Evolutionary conservation across 768 basidiomycete genomes (phyloP), one percentile per base, ranked within the genome.

Genomic region (Kwoniella shandongensis): DNA sequence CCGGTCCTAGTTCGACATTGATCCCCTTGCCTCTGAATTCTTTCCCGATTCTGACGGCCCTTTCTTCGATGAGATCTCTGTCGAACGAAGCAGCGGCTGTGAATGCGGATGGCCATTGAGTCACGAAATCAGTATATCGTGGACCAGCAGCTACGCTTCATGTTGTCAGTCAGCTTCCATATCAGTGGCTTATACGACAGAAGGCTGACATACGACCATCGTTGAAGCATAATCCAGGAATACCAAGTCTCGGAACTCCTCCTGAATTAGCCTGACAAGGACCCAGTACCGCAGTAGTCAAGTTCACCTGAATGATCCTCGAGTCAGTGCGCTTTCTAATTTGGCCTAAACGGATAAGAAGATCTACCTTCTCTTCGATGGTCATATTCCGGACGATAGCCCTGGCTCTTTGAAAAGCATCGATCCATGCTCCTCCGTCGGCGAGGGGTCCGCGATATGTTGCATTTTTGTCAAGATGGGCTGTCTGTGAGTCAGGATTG

Each of bases 1-100:
- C 73, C 12, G 75, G 75, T 45, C 69, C 66, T 18, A 93, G 81
- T 10, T 84, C 86, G 42, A 92, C 79, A 64, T 93, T 84, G 51
- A 89, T 84, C 20, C 93, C 93, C 68, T 92, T 90, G 18, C 84
- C 85, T 55, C 81, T 80, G 77, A 90, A 88, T 73, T 98, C 93
- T 49, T 80, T 71, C 11, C 91, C 92, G 83, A 96, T 88, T 45
- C 82, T 83, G 1, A 82, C 65, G 1, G 89, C 91, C 35, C 91
- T 83, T n/a, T 79, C 78, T 45, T 90, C 86, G 32, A 96, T 84
- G 30, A 94, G 79, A 0, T 81, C 80, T 29, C 86, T 85, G 65
- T 89, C 89, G 77, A 83, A 91, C 8, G 69, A 69, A 1, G 74
- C 72, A 1, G 74, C 67, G 2, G 63, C 65, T 23, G 66, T 68